phyloP scores from a whole-genome alignment of 306 rosid species.

The Ammopiptanthus mongolicus region DNA sequence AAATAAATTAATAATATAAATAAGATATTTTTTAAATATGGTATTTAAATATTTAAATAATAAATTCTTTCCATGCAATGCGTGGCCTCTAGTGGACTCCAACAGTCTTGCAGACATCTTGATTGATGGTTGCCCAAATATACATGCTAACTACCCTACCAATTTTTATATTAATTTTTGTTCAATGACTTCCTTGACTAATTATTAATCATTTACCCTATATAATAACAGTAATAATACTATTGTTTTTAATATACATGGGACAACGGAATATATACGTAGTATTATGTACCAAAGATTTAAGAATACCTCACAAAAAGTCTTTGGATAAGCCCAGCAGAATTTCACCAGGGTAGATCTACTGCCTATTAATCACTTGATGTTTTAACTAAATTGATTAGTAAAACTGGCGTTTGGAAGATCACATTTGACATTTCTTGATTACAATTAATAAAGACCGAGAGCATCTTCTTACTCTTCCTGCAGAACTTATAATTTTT shows the following conservation, averaged over 20 bases:
- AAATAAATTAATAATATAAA: too few relatives aligned
- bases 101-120: neutral
- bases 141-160: slow-evolving; percentile 31
- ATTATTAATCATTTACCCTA: neutral
- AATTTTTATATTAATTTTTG: neutral
- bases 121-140: slow-evolving; percentile 7
- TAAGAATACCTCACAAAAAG: neutral
- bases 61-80: too few relatives aligned
- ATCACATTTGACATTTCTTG: neutral
- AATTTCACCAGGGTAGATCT: neutral
- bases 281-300: neutral
- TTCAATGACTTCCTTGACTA: neutral
- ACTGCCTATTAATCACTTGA: neutral
- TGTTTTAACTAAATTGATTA: neutral
- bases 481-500: too few relatives aligned
- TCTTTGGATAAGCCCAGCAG: neutral
- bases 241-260: neutral
- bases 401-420: neutral
- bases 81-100: slow-evolving; percentile 8
- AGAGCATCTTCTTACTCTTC: too few relatives aligned
- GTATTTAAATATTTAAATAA: too few relatives aligned
- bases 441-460: neutral
- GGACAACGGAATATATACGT: neutral
- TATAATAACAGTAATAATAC: neutral
- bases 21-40: too few relatives aligned